Evolutionary conservation across 345 rosid species (phyloP).

Genomic region (Pugionium cornutum): DNA sequence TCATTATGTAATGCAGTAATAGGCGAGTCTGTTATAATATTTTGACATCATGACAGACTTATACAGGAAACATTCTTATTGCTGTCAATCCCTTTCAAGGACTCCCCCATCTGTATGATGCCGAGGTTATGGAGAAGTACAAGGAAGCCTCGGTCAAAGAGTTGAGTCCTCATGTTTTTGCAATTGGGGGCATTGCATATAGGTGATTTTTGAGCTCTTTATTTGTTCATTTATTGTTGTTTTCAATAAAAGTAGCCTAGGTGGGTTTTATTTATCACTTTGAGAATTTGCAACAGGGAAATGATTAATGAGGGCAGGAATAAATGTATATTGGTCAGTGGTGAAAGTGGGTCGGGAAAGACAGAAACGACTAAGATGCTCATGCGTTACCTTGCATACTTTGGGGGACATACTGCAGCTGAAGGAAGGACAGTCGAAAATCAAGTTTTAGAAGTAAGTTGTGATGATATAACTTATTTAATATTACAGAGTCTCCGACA

Average conservation of each 20-base stretch:
- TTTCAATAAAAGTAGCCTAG: constrained; percentile 43
- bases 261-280: not conserved
- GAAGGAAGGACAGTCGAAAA: constrained; percentile 20
- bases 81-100: constrained; percentile 18
- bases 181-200: constrained; percentile 16
- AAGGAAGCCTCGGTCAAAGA: constrained; percentile 10
- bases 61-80: constrained; percentile 13
- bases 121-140: constrained; percentile 11
- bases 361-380: constrained; percentile 25
- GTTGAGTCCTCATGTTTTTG: constrained; percentile 12
- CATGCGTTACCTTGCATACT: constrained; percentile 10
- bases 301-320: constrained; percentile 17
- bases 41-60: constrained; percentile 30
- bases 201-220: constrained; percentile 1
- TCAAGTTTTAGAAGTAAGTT: constrained; percentile 13
- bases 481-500: too few relatives aligned
- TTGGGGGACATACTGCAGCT: not conserved
- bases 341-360: constrained; percentile 22
- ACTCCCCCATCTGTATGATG: constrained; percentile 1
- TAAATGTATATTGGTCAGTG: constrained; percentile 21
- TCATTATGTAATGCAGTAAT: constrained; percentile 29
- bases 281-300: not conserved
- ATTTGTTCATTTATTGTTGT: constrained; percentile 58
- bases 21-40: constrained; percentile 44
- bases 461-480: too few relatives aligned